A percentile compares a stretch with the other conserved stretches of the same genome.
Evolutionary conservation across 2,329 filamentous ascomycete genomes (phyloP).

Genomic region (Diplocarpon mali): DNA sequence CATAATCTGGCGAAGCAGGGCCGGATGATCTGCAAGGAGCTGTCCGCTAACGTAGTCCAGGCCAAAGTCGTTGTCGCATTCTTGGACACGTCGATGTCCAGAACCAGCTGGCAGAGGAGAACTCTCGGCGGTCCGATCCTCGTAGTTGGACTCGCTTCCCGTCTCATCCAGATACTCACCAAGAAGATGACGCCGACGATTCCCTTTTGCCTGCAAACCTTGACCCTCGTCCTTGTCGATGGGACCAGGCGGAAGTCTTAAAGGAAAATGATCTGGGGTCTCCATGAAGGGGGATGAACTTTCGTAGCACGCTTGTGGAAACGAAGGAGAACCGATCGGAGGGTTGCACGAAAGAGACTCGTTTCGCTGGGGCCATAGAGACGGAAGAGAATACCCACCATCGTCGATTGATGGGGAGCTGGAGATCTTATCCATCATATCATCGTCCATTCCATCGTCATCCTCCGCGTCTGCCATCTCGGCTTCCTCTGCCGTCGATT

Average conservation of each 20-base stretch:
- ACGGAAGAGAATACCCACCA: conserved; percentile 59
- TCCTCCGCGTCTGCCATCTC: conserved; percentile 58
- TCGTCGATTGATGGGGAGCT: conserved; percentile 98
- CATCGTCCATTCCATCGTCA: conserved; percentile 66
- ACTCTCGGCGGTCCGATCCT: conserved; percentile 33
- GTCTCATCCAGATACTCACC: conserved; percentile 34
- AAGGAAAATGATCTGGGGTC: conserved; percentile 21
- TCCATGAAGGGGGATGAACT: conserved; percentile 26
- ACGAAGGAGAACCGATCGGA: conserved; percentile 11
- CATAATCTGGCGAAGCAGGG: conserved; percentile 1
- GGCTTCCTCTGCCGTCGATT: conserved; percentile 41
- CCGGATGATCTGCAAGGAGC: conserved; percentile 5
- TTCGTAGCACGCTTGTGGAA: conserved; percentile 27
- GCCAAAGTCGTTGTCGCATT: conserved; percentile 15
- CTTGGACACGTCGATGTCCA: conserved; percentile 4
- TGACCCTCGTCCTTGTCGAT: conserved; percentile 21
- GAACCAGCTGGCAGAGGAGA: conserved; percentile 1
- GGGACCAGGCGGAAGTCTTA: conserved; percentile 13
- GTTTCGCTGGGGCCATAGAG: conserved; percentile 22
- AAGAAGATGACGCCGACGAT: conserved; percentile 37
- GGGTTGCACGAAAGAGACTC: conserved; percentile 19
- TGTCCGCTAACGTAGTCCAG: conserved; percentile 13
- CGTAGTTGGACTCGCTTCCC: conserved; percentile 35
- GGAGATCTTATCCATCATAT: conserved; percentile 97
- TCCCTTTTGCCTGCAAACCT: conserved; percentile 15